Conservation (phyloP, 2,329 filamentous ascomycete genomes). For the Aureobasidium sp. region DNA sequence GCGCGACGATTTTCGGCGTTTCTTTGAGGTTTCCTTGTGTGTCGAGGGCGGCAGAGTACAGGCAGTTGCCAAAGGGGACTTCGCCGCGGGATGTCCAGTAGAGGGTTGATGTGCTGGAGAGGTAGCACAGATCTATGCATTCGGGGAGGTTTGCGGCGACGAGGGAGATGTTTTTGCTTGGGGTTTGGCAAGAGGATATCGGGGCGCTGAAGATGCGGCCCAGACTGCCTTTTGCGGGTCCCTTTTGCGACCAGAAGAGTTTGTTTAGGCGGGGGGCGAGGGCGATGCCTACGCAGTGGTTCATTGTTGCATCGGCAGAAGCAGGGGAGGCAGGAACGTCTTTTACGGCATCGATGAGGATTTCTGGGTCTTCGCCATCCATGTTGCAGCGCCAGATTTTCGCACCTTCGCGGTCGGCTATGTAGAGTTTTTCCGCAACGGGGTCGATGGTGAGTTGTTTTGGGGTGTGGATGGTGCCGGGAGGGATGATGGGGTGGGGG, state of each 20-base stretch:
- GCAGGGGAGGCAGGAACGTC: background rate
- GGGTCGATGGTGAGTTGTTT: conserved; percentile 32
- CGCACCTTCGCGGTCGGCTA: conserved; percentile 36
- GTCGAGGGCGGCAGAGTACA: conserved; percentile 32
- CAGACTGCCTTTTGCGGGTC: conserved; percentile 39
- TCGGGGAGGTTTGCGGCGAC: conserved; percentile 42
- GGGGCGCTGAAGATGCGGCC: conserved; percentile 47
- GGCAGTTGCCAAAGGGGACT: conserved; percentile 42
- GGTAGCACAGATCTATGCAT: conserved; percentile 49
- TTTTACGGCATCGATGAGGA: conserved; percentile 31
- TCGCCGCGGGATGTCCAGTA: conserved; percentile 57
- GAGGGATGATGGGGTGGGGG: conserved; percentile 34
- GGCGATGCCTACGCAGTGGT: conserved; percentile 49
- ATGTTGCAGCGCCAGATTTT: conserved; percentile 27
- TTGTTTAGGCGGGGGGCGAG: conserved; percentile 35
- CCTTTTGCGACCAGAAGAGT: conserved; percentile 55
- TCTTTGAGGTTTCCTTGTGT: background rate
- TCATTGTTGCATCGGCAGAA: background rate
- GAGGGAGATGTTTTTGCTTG: conserved; percentile 34
- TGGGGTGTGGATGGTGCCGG: conserved; percentile 41
- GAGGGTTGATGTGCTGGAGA: conserved; percentile 36
- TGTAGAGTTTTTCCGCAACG: conserved; percentile 27
- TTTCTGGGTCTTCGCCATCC: conserved; percentile 28
- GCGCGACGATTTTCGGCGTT: conserved; percentile 17
- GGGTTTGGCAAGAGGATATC: conserved; percentile 25